These are phyloP conservation scores for Golubevia sp. DNA, from an alignment of 1,284 basidiomycete genomes.

Conservation along the genomic window DNA sequence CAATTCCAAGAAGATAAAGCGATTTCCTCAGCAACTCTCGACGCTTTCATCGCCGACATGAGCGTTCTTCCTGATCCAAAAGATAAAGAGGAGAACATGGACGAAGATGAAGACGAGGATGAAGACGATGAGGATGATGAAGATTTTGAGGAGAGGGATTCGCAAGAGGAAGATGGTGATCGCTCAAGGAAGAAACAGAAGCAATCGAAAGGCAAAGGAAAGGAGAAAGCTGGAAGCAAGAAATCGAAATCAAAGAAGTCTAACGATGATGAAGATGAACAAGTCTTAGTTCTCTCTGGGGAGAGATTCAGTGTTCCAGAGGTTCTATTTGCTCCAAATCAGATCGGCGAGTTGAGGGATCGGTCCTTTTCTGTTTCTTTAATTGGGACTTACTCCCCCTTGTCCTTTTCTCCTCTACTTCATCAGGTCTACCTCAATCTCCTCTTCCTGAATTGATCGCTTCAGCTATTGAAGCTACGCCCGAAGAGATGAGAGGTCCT, in stretches of 20 bases:
- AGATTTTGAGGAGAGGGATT: slow-evolving; percentile 19
- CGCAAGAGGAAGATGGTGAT: slow-evolving; percentile 2
- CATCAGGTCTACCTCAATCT: slow-evolving; percentile 27
- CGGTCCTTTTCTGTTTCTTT: no score
- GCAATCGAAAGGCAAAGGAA: neutral
- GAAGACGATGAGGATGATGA: slow-evolving; percentile 25
- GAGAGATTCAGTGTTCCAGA: slow-evolving; percentile 48
- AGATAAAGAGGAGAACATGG: slow-evolving; percentile 3
- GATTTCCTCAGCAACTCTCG: neutral
- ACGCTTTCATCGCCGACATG: neutral
- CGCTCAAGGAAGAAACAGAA: slow-evolving; percentile 5
- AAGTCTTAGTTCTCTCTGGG: slow-evolving; percentile 29
- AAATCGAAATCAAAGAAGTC: slow-evolving; percentile 1
- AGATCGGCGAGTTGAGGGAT: slow-evolving; percentile 14
- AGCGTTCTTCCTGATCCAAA: neutral
- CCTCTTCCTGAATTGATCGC: slow-evolving; percentile 29
- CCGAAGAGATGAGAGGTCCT: slow-evolving; percentile 14
- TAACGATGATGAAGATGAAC: slow-evolving; percentile 21
- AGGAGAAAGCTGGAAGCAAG: slow-evolving; percentile 5
- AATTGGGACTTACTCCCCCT: neutral
- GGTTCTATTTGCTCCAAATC: slow-evolving; percentile 34
- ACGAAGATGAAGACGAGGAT: neutral
- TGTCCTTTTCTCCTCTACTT: no score
- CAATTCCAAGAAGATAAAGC: neutral
- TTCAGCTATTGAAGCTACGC: slow-evolving; percentile 10